These are phyloP conservation scores for Sphaerobolus stellatus DNA, from an alignment of 1,284 basidiomycete species.

Conservation along the genomic window DNA sequence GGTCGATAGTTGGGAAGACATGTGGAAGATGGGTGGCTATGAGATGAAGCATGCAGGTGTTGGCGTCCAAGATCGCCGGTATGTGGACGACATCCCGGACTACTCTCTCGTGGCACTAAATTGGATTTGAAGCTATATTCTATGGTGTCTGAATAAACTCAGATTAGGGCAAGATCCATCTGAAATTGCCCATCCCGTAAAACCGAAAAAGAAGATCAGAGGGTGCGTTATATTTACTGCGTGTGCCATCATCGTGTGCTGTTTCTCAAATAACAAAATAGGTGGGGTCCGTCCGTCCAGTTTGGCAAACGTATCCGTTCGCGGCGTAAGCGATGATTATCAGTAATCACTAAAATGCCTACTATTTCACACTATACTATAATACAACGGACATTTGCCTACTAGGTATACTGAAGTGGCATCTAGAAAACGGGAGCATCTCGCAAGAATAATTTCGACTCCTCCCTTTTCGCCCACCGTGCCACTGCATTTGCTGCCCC, in stretches of 20 bases:
- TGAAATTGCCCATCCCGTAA: slow-evolving; percentile 62
- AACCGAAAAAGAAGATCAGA: slow-evolving; percentile 71
- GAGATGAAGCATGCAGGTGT: slow-evolving; percentile 66
- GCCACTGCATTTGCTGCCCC: slow-evolving; percentile 86
- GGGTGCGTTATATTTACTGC: slow-evolving; percentile 51
- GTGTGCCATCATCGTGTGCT: background rate
- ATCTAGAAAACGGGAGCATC: slow-evolving; percentile 83
- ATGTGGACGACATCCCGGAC: slow-evolving; percentile 19
- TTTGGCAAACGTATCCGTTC: slow-evolving; percentile 73
- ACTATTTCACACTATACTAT: background rate
- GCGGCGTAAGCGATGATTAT: slow-evolving; percentile 37
- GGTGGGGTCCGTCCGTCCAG: slow-evolving; percentile 67
- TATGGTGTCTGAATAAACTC: slow-evolving; percentile 83
- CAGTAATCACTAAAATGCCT: background rate
- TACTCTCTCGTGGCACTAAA: background rate
- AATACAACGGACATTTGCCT: background rate
- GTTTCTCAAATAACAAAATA: slow-evolving; percentile 25
- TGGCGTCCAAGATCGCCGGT: slow-evolving; percentile 65
- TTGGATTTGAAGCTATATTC: slow-evolving; percentile 57
- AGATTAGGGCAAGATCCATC: slow-evolving; percentile 53
- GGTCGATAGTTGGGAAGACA: slow-evolving; percentile 59
- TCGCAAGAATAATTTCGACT: slow-evolving; percentile 75
- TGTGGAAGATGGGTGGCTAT: slow-evolving; percentile 61
- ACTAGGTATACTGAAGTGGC: background rate
- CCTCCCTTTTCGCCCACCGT: slow-evolving; percentile 89